A percentile compares a stretch with the other conserved stretches of the same genome.
Conservation (phyloP, 768 basidiomycete genomes). For the Leccinum subgranulosum region DNA sequence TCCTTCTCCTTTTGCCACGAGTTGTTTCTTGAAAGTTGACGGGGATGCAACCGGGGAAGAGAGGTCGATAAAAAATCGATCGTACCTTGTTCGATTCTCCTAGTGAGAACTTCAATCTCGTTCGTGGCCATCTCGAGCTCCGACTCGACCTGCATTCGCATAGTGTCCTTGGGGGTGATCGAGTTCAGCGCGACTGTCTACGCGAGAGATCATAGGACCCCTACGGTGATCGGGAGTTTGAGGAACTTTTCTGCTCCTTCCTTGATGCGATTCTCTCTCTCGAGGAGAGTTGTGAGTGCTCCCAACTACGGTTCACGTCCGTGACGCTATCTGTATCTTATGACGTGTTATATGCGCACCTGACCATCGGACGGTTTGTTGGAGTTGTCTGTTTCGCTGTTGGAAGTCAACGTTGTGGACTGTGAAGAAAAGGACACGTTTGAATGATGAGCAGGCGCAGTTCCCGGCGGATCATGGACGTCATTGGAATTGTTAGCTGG, state of each 20-base stretch:
- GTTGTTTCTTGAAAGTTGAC: constrained; percentile 21
- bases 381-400: constrained; percentile 21
- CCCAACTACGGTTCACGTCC: constrained; percentile 49
- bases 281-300: constrained; percentile 61
- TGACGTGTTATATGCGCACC: constrained; percentile 17
- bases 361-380: constrained; percentile 27
- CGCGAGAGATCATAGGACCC: constrained; percentile 11
- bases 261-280: constrained; percentile 77
- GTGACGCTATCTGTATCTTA: constrained; percentile 2
- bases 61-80: neutral
- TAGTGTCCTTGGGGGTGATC: constrained; percentile 44
- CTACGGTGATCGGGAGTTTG: constrained; percentile 57
- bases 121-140: constrained; percentile 74
- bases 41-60: neutral
- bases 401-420: constrained; percentile 26
- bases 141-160: constrained; percentile 68
- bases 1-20: constrained; percentile 31
- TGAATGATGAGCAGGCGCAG: constrained; percentile 17
- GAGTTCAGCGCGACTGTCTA: constrained; percentile 7
- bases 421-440: constrained; percentile 32
- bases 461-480: constrained; percentile 22
- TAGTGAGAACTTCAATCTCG: constrained; percentile 65
- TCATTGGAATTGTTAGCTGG: constrained; percentile 25
- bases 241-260: constrained; percentile 92
- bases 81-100: constrained; percentile 47